Base-by-base conservation (phyloP, 805 yeast species). In the Wickerhamiella nectarea region DNA sequence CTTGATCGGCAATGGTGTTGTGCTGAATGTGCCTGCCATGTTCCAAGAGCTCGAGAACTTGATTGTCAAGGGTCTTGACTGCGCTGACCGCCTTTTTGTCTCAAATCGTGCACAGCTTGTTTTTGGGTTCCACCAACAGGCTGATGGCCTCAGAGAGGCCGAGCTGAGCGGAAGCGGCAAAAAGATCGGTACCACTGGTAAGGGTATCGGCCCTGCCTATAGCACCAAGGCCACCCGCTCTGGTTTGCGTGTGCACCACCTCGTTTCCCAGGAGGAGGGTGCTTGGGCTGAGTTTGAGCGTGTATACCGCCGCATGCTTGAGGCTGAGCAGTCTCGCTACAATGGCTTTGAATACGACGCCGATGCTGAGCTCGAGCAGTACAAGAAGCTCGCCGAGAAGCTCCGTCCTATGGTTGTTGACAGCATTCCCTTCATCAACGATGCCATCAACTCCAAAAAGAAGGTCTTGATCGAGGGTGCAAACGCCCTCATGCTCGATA, bases 151-250 rank as follows among this genome's bases (percentile, higher is more conserved):
- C 57, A 83, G 94, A 65, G 98, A 91, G 67, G 79, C 82, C 43
- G 98, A 91, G 66, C 72, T 91, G 44, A 74, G 83, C 21, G 67
- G 69, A 46, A 76, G 77, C 63, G 84, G 84, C 62, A 84, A 85
- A 61, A 72, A 83, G 20, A 89, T 91, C 56, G 98, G 98, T 55
- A 91, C 98, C 50, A 91, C 98, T 28, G 96, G 97, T 60, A 91
- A 91, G 62, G 98, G 98, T 66, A 91, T 91, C 58, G 98, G 98
- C 46, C 98, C 98, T 56, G 81, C 98, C 36, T 91, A 91, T 63
- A 80, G 96, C 20, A 86, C 98, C 50, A 91, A 91, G 69, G 94
- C 94, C 41, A 80, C 94, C 12, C 80, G 98, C 67, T 85, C 96
- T 17, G 98, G 98, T 59, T 71, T 91, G 55, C 76, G 98, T 66